Percentiles rank a stretch among this genome's conserved stretches.
Evolutionary conservation across 805 yeast species (phyloP).

Genomic region (Danielozyma ontarioensis): DNA sequence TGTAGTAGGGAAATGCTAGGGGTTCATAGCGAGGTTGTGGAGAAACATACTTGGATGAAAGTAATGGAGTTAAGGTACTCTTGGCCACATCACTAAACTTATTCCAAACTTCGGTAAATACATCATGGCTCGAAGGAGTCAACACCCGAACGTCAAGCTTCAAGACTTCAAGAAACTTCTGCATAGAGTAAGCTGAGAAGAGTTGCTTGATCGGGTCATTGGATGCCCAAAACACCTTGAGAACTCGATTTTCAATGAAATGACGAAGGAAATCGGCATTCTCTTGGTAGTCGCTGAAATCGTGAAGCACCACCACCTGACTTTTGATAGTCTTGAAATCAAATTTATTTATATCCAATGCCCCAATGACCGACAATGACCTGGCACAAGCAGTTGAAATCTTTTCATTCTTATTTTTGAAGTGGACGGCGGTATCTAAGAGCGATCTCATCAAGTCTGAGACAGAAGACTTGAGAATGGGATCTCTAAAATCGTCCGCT

Average conservation of each 20-base stretch:
- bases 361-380: constrained; percentile 73
- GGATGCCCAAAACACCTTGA: constrained; percentile 85
- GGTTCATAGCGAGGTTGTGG: constrained; percentile 46
- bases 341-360: constrained; percentile 60
- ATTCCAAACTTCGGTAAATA: constrained; percentile 45
- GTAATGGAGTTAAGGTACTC: constrained; percentile 69
- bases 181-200: constrained; percentile 83
- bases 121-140: constrained; percentile 12
- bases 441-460: constrained; percentile 48
- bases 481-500: constrained; percentile 34
- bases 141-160: constrained; percentile 33
- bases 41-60: constrained; percentile 68
- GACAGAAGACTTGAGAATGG: constrained; percentile 19
- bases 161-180: constrained; percentile 68
- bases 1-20: constrained; percentile 60
- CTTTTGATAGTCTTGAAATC: constrained; percentile 37
- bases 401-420: constrained; percentile 39
- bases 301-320: constrained; percentile 49
- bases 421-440: constrained; percentile 53
- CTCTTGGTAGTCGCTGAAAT: constrained; percentile 60
- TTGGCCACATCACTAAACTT: constrained; percentile 60
- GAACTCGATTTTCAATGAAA: constrained; percentile 64
- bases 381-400: constrained; percentile 60
- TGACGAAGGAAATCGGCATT: constrained; percentile 57
- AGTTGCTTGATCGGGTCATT: constrained; percentile 81